Base-by-base conservation (phyloP, 2,329 filamentous ascomycete species). In the Leptodontidium sp. region DNA sequence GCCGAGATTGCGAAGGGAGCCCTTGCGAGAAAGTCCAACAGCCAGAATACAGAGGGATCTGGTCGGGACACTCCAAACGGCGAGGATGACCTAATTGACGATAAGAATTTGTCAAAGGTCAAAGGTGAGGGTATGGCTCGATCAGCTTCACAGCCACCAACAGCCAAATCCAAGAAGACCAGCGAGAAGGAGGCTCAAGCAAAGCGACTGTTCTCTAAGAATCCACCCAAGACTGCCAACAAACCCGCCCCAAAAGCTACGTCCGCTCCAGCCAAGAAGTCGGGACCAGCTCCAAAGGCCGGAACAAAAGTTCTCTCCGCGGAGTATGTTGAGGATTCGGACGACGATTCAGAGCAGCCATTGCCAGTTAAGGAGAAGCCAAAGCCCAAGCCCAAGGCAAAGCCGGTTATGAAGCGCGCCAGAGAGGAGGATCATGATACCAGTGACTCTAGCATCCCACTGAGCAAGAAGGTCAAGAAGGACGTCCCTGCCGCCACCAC, bases 161-260 rank as follows among this genome's bases (percentile, higher is more conserved):
- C 81, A 5, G 72, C 80, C 4, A 88, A 88, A 74, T 75, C 83
- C n/a, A 90, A 89, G 81, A 90, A 90, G 77, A 73, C 81, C 21
- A 82, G 80, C 63, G 83, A 85, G 35, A 83, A 83, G 47, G 85
- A 88, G 68, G 83, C 84, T 2, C 86, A 88, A 75, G 82, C 84
- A 11, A 90, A 89, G 78, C 84, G 86, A 52, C 80, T 88, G 4
- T 76, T 88, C 21, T 81, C 82, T 8, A 82, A 74, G 50, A 64
- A 64, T 43, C 66, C 64, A 17, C 32, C 53, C 35, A 68, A 68
- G 58, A 55, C 62, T 17, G 53, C 66, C 35, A 38, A 58, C 55
- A 68, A 68, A n/a, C 38, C 67, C 15, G 65, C 65, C 14, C 29
- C 57, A 29, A 75, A 75, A 52, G 45, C 66, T 45, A 38, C 43